phyloP scores from a whole-genome alignment of 1,139 yeast species.

The Blastobotrys indianensis region DNA sequence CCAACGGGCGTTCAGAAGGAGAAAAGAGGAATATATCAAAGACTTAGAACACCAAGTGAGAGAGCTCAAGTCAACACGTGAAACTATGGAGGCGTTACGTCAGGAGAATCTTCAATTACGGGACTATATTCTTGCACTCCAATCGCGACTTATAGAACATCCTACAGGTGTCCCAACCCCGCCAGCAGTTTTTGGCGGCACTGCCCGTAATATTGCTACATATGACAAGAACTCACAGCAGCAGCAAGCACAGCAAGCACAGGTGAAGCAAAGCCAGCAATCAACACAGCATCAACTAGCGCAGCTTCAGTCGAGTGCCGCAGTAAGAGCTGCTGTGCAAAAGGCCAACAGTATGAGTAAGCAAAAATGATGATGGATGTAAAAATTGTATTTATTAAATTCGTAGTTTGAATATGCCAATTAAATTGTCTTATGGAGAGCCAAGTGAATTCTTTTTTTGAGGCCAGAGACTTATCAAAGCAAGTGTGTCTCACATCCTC shows the following conservation, averaged over 20 bases:
- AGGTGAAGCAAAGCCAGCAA: not conserved
- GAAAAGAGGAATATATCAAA: conserved; percentile 71
- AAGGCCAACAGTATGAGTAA: not conserved
- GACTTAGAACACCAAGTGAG: conserved; percentile 67
- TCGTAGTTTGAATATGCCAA: too few relatives aligned
- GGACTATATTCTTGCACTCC: conserved; percentile 65
- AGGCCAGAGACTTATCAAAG: not conserved
- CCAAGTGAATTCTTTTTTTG: too few relatives aligned
- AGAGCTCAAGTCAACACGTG: conserved; percentile 53
- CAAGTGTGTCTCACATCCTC: too few relatives aligned
- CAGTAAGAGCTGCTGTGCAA: conserved; percentile 1
- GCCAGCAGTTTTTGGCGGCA: conserved; percentile 34
- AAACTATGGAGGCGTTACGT: conserved; percentile 56
- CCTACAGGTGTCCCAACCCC: conserved; percentile 39
- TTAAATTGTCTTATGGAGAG: too few relatives aligned
- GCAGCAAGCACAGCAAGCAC: conserved; percentile 1
- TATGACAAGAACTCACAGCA: not conserved
- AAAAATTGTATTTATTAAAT: not conserved
- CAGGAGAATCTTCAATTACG: conserved; percentile 67
- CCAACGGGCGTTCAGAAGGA: conserved; percentile 77
- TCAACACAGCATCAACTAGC: not conserved
- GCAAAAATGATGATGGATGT: not conserved
- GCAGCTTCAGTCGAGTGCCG: not conserved
- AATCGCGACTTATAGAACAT: conserved; percentile 55
- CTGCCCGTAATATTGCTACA: not conserved